These are phyloP conservation scores for Metschnikowia corniflorae DNA, from an alignment of 805 yeast species.

Conservation along the genomic window DNA sequence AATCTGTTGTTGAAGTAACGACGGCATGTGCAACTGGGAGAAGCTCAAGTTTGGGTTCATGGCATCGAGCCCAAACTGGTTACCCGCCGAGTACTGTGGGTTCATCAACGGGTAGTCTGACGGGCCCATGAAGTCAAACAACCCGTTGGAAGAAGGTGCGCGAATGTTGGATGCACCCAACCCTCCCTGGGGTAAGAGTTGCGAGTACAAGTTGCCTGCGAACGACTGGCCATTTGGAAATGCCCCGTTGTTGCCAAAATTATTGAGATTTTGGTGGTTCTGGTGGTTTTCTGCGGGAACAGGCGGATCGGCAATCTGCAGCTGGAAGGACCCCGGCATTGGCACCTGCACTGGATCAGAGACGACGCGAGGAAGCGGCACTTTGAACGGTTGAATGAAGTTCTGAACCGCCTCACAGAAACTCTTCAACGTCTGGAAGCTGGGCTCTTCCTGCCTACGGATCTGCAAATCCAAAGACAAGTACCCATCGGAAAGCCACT, in stretches of 20 bases:
- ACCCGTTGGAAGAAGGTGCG: slow-evolving; percentile 14
- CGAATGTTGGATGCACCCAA: slow-evolving; percentile 30
- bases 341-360: slow-evolving; percentile 4
- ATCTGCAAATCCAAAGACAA: slow-evolving; percentile 52
- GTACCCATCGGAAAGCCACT: slow-evolving; percentile 65
- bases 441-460: slow-evolving; percentile 54
- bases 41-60: slow-evolving; percentile 13
- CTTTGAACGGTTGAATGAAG: slow-evolving; percentile 56
- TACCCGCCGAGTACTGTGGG: slow-evolving; percentile 22
- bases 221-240: slow-evolving; percentile 7
- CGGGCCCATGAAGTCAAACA: slow-evolving; percentile 18
- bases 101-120: slow-evolving; percentile 16
- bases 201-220: slow-evolving; percentile 24
- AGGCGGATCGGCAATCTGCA: slow-evolving; percentile 4
- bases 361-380: slow-evolving; percentile 45
- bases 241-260: slow-evolving; percentile 4
- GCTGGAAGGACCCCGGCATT: slow-evolving; percentile 5
- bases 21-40: slow-evolving; percentile 28
- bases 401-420: slow-evolving; percentile 49
- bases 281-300: slow-evolving; percentile 2
- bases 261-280: neutral
- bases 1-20: slow-evolving; percentile 33
- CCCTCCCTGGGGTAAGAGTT: slow-evolving; percentile 26
- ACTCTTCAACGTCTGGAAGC: slow-evolving; percentile 49
- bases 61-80: slow-evolving; percentile 28